Evolutionary conservation across 2,329 filamentous ascomycete species (phyloP), one percentile per base, ranked within the genome.

Genomic region (Zymoseptoria brevis): DNA sequence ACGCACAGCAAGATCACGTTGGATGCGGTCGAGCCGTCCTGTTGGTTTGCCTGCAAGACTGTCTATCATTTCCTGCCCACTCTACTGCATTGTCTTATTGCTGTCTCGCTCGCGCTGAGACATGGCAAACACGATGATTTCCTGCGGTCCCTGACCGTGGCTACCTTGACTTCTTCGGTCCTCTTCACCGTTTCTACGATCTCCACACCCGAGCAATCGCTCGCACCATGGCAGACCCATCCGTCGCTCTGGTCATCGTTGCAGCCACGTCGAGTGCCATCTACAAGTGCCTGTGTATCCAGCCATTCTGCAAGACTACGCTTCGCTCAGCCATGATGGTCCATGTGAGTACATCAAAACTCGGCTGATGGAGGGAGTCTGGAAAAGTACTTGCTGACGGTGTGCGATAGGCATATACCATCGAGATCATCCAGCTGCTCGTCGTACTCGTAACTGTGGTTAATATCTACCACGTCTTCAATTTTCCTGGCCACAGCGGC

Each of bases 351-450:
- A 24, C 1, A 21, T 8, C 2, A 7, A 53, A n/a, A 21, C 6
- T 22, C n/a, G 7, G 13, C 11, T 41, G 16, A 16, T 16, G 11
- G 35, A 41, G 35, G 19, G 7, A 9, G 8, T 29, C 7, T 9
- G 7, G 19, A 9, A 30, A 22, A 26, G 11, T 21, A 24, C 22
- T 11, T 11, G 19, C 50, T 51, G 50, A 51, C 19, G 21, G 2
- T 29, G 9, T 30, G 22, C 29, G 9, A 9, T 22, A 53, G 51
- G 62, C 62, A 4, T 61, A 58, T 41, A 26, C 55, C 4, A 62
- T 61, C 24, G 62, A 64, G 19, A 35, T 53, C 11, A 19, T 62
- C 7, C 60, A 64, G 51, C 19, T 62, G 0, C 4, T 54, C 1
- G 9, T 61, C 8, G n/a, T 57, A 8, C 19, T 51, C 19, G 41